Conservation (phyloP, 768 basidiomycete genomes). For the Agrocybe pediades region DNA sequence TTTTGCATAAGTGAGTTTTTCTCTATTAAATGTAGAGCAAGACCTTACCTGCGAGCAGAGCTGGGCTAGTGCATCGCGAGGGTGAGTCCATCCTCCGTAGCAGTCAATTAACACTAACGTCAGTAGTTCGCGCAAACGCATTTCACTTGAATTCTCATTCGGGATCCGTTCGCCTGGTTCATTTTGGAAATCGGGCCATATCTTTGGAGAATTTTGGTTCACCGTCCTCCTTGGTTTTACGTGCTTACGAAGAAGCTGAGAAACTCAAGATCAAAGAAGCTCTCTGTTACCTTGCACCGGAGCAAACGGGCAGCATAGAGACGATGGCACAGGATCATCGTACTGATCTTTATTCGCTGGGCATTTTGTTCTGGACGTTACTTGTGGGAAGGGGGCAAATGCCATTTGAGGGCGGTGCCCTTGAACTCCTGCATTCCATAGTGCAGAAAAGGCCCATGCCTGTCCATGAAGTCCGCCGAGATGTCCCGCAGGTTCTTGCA, state of each 20-base stretch:
- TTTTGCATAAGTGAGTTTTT: slow-evolving; percentile 53
- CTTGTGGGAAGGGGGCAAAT: slow-evolving; percentile 70
- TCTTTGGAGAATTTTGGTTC: slow-evolving; percentile 74
- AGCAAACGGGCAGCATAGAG: slow-evolving; percentile 76
- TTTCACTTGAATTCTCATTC: slow-evolving; percentile 74
- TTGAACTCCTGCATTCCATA: slow-evolving; percentile 70
- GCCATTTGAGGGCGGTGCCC: slow-evolving; percentile 59
- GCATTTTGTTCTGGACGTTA: slow-evolving; percentile 74
- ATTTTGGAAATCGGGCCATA: slow-evolving; percentile 74
- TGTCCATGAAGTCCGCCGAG: slow-evolving; percentile 72
- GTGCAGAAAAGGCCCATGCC: slow-evolving; percentile 75
- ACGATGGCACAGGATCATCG: slow-evolving; percentile 72
- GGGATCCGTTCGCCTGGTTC: slow-evolving; percentile 68
- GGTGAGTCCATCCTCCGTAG: slow-evolving; percentile 31
- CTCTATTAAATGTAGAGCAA: slow-evolving; percentile 30
- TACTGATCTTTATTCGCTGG: slow-evolving; percentile 75
- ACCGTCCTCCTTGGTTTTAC: slow-evolving; percentile 68
- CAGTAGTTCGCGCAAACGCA: slow-evolving; percentile 69
- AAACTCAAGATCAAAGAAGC: slow-evolving; percentile 76
- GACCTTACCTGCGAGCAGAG: too few relatives aligned
- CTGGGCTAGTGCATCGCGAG: slow-evolving; percentile 70
- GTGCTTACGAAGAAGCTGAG: slow-evolving; percentile 59
- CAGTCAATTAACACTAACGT: slow-evolving; percentile 2
- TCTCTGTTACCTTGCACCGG: slow-evolving; percentile 73
- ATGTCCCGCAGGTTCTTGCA: slow-evolving; percentile 72